phyloP scores from a whole-genome alignment of 768 basidiomycete species.

The Naganishia antarctica region DNA sequence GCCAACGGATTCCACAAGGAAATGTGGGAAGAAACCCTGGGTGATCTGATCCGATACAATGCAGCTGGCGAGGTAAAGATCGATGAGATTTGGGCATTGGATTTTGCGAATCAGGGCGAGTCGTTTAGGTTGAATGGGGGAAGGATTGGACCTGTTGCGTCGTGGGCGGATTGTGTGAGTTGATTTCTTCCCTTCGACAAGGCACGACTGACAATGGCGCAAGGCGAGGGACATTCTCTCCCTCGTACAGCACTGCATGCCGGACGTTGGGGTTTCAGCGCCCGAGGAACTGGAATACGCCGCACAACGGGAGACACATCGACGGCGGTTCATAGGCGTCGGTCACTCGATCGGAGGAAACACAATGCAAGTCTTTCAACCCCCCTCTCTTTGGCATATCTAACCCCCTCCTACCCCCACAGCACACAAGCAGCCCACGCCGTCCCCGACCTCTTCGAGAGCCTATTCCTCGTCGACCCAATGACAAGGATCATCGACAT shows the following conservation, averaged over 20 bases:
- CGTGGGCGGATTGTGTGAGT: slow-evolving; percentile 58
- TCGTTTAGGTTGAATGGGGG: slow-evolving; percentile 65
- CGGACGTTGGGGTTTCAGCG: background rate
- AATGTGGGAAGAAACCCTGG: slow-evolving; percentile 73
- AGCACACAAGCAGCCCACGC: slow-evolving; percentile 65
- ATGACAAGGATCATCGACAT: slow-evolving; percentile 53
- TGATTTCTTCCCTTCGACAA: background rate
- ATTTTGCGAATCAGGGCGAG: slow-evolving; percentile 80
- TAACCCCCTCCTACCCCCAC: too few relatives aligned
- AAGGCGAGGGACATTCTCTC: slow-evolving; percentile 59
- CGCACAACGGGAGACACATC: background rate
- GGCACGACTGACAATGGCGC: background rate
- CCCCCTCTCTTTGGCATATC: too few relatives aligned
- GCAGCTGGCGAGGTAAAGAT: slow-evolving; percentile 52
- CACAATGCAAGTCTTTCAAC: slow-evolving; percentile 57
- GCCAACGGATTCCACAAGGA: slow-evolving; percentile 87
- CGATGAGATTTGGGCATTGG: slow-evolving; percentile 76
- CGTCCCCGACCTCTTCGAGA: slow-evolving; percentile 64
- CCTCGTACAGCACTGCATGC: slow-evolving; percentile 13
- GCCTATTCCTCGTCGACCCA: slow-evolving; percentile 72
- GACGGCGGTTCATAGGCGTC: slow-evolving; percentile 56
- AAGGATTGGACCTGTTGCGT: slow-evolving; percentile 49
- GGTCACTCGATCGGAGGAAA: slow-evolving; percentile 85
- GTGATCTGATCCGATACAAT: slow-evolving; percentile 31
- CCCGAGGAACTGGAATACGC: background rate